Conservation (phyloP, 257 asterid species). For the Handroanthus guayacan region DNA sequence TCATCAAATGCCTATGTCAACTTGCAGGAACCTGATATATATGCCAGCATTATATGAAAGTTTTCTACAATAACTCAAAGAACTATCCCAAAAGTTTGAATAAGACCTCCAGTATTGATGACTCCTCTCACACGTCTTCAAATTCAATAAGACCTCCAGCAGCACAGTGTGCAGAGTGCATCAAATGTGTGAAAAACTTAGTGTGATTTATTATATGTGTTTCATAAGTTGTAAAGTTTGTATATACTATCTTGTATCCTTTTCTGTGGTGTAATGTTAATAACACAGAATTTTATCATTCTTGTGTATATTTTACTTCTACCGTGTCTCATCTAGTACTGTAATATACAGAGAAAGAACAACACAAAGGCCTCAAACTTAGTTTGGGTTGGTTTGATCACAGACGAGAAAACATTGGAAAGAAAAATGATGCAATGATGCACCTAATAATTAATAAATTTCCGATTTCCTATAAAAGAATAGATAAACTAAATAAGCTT, state of each 20-base stretch:
- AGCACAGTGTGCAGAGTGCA: neutral
- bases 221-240: conserved; percentile 24
- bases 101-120: neutral
- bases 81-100: neutral
- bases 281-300: conserved; percentile 3
- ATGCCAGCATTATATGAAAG: conserved; percentile 40
- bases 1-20: conserved; percentile 34
- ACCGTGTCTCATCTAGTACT: neutral
- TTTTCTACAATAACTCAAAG: conserved; percentile 15
- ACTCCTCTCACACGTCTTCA: neutral
- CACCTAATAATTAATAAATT: neutral
- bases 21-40: conserved; percentile 44
- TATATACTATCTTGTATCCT: neutral
- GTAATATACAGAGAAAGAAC: neutral
- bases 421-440: neutral
- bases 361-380: neutral
- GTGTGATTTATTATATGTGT: neutral
- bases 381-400: neutral
- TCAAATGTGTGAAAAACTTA: conserved; percentile 14
- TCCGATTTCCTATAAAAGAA: neutral
- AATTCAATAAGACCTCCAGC: conserved; percentile 32
- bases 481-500: neutral
- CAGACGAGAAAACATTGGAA: neutral
- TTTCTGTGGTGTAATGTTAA: conserved; percentile 12
- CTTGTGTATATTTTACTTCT: neutral